Percentiles rank a stretch among this genome's conserved stretches.
These are phyloP conservation scores for Drechslerella stenobrocha DNA, from an alignment of 2,329 filamentous ascomycete species.

Conservation along the genomic window DNA sequence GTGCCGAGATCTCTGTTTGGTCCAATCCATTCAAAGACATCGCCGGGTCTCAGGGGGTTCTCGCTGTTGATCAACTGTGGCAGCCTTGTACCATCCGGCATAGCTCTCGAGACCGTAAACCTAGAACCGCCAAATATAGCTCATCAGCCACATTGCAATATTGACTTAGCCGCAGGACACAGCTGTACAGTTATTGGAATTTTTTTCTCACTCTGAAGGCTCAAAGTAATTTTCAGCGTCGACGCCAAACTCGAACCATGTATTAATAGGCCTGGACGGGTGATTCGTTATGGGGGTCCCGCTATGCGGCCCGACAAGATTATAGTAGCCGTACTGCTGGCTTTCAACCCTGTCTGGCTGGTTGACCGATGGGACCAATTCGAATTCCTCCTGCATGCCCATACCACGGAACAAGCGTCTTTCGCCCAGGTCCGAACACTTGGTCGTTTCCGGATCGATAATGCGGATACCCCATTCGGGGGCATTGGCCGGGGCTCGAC, in stretches of 20 bases:
- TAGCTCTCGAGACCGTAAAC: constrained; percentile 18
- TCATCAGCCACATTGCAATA: neutral
- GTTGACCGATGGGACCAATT: constrained; percentile 8
- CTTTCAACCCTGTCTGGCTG: neutral
- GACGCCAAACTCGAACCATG: constrained; percentile 36
- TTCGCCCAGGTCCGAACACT: constrained; percentile 2
- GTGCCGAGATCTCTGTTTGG: constrained; percentile 15
- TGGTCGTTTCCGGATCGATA: constrained; percentile 11
- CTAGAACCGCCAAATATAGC: constrained; percentile 5
- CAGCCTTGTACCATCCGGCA: constrained; percentile 1
- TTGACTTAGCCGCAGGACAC: too few relatives aligned
- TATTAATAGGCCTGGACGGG: constrained; percentile 10
- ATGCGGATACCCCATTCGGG: constrained; percentile 26
- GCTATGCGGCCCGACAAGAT: constrained; percentile 23
- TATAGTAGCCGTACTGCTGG: constrained; percentile 20
- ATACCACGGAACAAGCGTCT: constrained; percentile 1
- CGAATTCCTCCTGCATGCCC: constrained; percentile 26
- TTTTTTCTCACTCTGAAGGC: constrained; percentile 29
- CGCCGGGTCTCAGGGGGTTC: constrained; percentile 20
- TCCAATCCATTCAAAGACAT: constrained; percentile 32
- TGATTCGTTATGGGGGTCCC: constrained; percentile 26
- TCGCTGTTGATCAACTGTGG: constrained; percentile 14
- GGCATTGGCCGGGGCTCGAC: constrained; percentile 24
- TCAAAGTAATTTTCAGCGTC: constrained; percentile 14
- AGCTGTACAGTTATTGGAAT: too few relatives aligned